Percentiles rank a stretch among this genome's conserved stretches.
phyloP scores from a whole-genome alignment of 768 basidiomycete species.

The Boletus edulis region DNA sequence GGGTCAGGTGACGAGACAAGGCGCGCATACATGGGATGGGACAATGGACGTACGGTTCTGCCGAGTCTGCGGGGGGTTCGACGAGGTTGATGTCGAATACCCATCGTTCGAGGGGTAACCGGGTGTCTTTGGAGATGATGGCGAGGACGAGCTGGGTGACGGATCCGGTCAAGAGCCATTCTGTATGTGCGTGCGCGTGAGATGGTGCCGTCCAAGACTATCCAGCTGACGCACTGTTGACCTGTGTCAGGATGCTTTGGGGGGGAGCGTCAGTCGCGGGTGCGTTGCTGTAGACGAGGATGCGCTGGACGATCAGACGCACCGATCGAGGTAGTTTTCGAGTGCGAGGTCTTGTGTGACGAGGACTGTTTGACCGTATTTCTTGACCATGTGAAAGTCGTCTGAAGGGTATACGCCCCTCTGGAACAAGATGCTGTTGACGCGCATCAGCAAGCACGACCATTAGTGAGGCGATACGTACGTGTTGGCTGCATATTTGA shows the following conservation, averaged over 20 bases:
- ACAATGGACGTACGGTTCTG: conserved; percentile 46
- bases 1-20: not conserved
- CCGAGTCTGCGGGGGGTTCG: conserved; percentile 52
- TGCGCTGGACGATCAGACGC: not conserved
- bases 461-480: conserved; percentile 37
- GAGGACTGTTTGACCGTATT: conserved; percentile 94
- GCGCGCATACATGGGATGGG: not conserved
- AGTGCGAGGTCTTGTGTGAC: conserved; percentile 92
- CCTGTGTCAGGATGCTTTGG: conserved; percentile 81
- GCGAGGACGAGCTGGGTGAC: conserved; percentile 94
- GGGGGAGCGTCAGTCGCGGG: not conserved
- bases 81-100: conserved; percentile 94
- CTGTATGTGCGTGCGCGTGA: conserved; percentile 37
- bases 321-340: conserved; percentile 91
- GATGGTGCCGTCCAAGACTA: not conserved
- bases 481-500: conserved; percentile 99
- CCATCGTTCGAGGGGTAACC: conserved; percentile 93
- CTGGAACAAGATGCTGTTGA: conserved; percentile 86
- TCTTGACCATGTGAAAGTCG: conserved; percentile 95
- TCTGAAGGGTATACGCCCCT: conserved; percentile 70
- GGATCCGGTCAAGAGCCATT: conserved; percentile 90
- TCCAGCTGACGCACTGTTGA: conserved; percentile 60
- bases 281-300: no score
- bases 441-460: no score
- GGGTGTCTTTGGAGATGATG: conserved; percentile 93